A percentile compares a stretch with the other conserved stretches of the same genome.
Evolutionary conservation across 805 yeast species (phyloP).

Genomic region (Nakazawaea ernobii): DNA sequence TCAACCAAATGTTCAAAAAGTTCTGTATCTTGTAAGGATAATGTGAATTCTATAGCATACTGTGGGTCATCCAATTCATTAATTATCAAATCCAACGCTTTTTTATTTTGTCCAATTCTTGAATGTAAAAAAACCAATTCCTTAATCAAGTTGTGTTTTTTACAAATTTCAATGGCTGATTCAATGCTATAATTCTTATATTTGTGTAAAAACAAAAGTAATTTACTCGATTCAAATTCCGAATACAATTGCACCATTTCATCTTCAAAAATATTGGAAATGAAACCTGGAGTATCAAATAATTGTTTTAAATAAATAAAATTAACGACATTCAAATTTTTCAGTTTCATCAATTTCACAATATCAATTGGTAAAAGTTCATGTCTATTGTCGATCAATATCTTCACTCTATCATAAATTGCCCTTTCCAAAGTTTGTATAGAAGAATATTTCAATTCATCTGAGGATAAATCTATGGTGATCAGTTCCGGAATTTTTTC

Average conservation of each 20-base stretch:
- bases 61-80: slow-evolving; percentile 74
- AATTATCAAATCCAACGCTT: slow-evolving; percentile 73
- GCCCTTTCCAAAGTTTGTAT: slow-evolving; percentile 32
- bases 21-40: slow-evolving; percentile 60
- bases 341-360: slow-evolving; percentile 37
- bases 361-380: slow-evolving; percentile 55
- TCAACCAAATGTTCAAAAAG: slow-evolving; percentile 74
- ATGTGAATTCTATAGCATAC: slow-evolving; percentile 76
- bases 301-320: slow-evolving; percentile 63
- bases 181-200: slow-evolving; percentile 64
- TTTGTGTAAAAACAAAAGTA: slow-evolving; percentile 57
- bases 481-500: slow-evolving; percentile 48
- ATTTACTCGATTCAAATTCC: slow-evolving; percentile 45
- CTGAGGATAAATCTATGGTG: slow-evolving; percentile 30
- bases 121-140: slow-evolving; percentile 83
- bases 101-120: slow-evolving; percentile 69
- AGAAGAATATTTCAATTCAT: slow-evolving; percentile 34
- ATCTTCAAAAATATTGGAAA: slow-evolving; percentile 56
- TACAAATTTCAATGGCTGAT: slow-evolving; percentile 63
- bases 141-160: slow-evolving; percentile 42
- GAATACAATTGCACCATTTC: slow-evolving; percentile 62
- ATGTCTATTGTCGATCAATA: slow-evolving; percentile 59
- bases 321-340: slow-evolving; percentile 42
- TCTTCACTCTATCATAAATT: slow-evolving; percentile 39
- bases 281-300: slow-evolving; percentile 47